phyloP scores from a whole-genome alignment of 202 grass and related monocot genomes.

The Panicum virgatum region DNA sequence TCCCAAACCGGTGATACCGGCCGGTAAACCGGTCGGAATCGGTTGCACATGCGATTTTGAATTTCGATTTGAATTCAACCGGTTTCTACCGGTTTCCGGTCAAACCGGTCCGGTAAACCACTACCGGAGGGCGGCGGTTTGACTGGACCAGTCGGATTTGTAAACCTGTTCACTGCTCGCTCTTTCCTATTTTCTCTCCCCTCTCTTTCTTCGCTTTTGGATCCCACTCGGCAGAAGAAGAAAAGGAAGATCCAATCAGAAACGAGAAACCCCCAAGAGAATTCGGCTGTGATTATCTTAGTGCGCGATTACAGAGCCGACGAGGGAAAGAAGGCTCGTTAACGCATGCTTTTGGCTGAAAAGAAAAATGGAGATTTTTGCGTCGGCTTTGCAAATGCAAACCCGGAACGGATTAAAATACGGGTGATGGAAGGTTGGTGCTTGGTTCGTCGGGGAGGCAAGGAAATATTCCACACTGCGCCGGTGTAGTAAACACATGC shows the following conservation, averaged over 20 bases:
- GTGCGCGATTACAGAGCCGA: neutral
- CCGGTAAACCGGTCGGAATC: no score
- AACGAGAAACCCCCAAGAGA: neutral
- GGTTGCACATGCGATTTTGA: no score
- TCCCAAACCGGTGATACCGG: no score
- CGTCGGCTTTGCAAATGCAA: neutral
- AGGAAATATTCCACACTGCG: constrained; percentile 19
- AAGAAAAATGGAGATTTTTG: neutral
- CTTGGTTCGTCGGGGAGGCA: constrained; percentile 8
- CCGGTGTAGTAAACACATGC: neutral
- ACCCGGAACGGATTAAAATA: constrained; percentile 1
- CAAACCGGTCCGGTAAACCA: no score
- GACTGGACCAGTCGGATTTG: no score
- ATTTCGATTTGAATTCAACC: no score
- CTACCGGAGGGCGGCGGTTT: no score
- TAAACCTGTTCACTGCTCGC: no score
- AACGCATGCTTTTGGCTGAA: neutral
- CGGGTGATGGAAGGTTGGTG: constrained; percentile 7
- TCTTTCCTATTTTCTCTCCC: neutral
- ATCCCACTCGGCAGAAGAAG: constrained; percentile 7
- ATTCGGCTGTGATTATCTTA: neutral
- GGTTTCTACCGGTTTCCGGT: no score
- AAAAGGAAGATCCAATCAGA: constrained; percentile 3
- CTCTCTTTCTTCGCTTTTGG: neutral
- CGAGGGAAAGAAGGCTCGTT: constrained; percentile 30